Evolutionary conservation across 2,329 filamentous ascomycete species (phyloP), one percentile per base, ranked within the genome.

Genomic region (Immersiporthe knoxdaviesiana): DNA sequence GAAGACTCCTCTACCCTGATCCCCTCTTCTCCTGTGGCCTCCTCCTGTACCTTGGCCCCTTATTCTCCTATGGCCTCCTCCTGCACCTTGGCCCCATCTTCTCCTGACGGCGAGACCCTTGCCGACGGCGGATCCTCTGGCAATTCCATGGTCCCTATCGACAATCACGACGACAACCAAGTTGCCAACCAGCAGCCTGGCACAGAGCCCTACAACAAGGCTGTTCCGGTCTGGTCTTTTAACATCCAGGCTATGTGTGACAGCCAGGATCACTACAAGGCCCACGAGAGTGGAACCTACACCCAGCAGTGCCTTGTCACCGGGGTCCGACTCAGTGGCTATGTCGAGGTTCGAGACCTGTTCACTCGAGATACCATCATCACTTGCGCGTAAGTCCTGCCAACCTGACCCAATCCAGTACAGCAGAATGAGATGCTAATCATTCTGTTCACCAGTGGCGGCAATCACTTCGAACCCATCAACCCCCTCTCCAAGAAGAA

Each of bases 351-450:
- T 1, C 81, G 88, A 3, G 89, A 92, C 68, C 83, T 87, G 63
- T 84, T 92, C 24, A 84, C 85, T 44, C 81, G 83, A 0, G 84
- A 91, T 66, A 81, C 92, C 2, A 81, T 92, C 44, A 89, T 94
- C 63, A 85, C 88, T 5, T 83, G 87, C 66, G 80, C 89, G 88
- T 89, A 79, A 77, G 85, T 80, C 16, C 63, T 58, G 35, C 27
- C n/a, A 63, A 5, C 39, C 41, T 44, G n/a, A 44, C 3, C 10
- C 24, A 11, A 4, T 32, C 27, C 0, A 21, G 12, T 1, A 10
- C 21, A 47, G 8, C 21, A 21, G 2, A 21, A 10, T 11, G 3
- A 30, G 24, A 12, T 7, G n/a, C 61, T 63, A 5, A 63, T 32
- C 8, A 35, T 32, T 14, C 14, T n/a, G n/a, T n/a, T 32, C 2